Conservation (phyloP, 345 rosid species). For the Clarkia xantiana region DNA sequence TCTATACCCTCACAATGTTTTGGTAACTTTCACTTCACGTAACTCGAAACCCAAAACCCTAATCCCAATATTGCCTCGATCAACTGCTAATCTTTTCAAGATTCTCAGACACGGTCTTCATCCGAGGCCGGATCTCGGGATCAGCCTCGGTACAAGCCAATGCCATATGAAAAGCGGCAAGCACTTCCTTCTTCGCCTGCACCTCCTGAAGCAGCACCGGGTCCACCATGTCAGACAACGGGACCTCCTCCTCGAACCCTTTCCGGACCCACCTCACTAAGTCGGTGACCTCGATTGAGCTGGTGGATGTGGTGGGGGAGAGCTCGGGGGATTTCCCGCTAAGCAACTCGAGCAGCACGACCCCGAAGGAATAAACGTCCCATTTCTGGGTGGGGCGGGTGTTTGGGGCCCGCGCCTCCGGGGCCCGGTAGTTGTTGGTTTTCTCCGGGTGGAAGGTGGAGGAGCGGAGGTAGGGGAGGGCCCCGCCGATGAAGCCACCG, state of each 20-base stretch:
- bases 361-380: slow-evolving; percentile 83
- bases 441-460: slow-evolving; percentile 32
- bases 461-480: slow-evolving; percentile 55
- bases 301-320: slow-evolving; percentile 55
- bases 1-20: too few species aligned
- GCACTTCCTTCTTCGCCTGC: slow-evolving; percentile 80
- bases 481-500: slow-evolving; percentile 70
- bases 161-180: slow-evolving; percentile 77
- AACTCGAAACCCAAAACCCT: too few species aligned
- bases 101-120: slow-evolving; percentile 82
- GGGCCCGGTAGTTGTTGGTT: slow-evolving; percentile 61
- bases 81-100: slow-evolving; percentile 56
- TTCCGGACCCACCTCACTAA: slow-evolving; percentile 83
- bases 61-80: background rate
- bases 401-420: slow-evolving; percentile 61
- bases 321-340: slow-evolving; percentile 87
- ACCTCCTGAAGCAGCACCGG: slow-evolving; percentile 77
- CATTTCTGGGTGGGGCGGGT: slow-evolving; percentile 66
- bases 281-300: slow-evolving; percentile 57
- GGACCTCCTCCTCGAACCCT: slow-evolving; percentile 79
- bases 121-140: slow-evolving; percentile 78
- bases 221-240: slow-evolving; percentile 86
- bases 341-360: slow-evolving; percentile 65
- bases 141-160: slow-evolving; percentile 78
- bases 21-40: too few species aligned